Evolutionary conservation across 2,329 filamentous ascomycete species (phyloP), one percentile per base, ranked within the genome.

Genomic region (Phaeosphaeria sp.): DNA sequence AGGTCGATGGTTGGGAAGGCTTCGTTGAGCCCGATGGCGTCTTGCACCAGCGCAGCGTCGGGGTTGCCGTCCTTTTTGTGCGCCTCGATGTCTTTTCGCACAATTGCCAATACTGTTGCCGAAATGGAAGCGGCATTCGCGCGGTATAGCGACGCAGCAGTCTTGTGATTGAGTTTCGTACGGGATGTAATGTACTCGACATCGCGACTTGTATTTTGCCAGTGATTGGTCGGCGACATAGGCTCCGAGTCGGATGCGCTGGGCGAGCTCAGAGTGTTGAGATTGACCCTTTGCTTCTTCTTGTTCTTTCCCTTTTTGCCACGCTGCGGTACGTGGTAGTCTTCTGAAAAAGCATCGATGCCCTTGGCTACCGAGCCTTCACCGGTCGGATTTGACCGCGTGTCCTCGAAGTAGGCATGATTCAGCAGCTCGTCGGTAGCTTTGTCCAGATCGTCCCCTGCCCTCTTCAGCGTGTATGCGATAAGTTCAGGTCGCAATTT

Each of bases 381-480:
- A 47, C 77, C 74, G 2, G 74, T 78, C 3, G 82, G 78, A 39
- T 77, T 78, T 17, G 84, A 81, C 53, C 86, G 81, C 0, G 85
- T 85, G 55, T 92, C 87, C 56, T 92, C 87, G 4, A 97, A 87
- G 69, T 89, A 92, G 20, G 91, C 87, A 15, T 92, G 83, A 64
- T 91, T 96, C 30, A 97, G 83, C 13, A 98, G 80, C 57, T 92
- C 88, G 67, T 97, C 92, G 60, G 96, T 88, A 1, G 92, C 87
- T 15, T 83, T 82, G 56, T 88, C 86, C 40, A 91, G 85, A 63
- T 92, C 86, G 0, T 89, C 86, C 11, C 85, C 82, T 27, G 83
- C 86, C 68, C 91, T 91, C 63, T 86, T 86, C 50, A 97, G 77
- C 0, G 88, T 86, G 61, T 88, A 85, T 43, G 81, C 80, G 25